A percentile compares a stretch with the other conserved stretches of the same genome.
Evolutionary conservation across 805 yeast genomes (phyloP).

Genomic region (Tetrapisispora arboricola): DNA sequence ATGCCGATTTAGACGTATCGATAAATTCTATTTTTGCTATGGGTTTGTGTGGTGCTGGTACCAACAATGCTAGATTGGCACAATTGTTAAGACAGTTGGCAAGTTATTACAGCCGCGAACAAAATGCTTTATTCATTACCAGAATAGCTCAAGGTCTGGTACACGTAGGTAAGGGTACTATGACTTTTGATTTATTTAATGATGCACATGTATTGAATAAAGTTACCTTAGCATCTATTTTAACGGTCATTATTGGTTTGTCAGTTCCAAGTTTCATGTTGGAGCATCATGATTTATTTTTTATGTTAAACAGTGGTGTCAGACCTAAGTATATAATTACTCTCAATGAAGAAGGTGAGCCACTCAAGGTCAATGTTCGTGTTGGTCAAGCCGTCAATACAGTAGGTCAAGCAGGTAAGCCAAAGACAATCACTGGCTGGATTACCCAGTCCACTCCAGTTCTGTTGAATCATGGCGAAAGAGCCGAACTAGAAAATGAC

Average conservation of each 20-base stretch:
- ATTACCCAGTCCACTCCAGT: conserved; percentile 98
- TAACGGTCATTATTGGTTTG: conserved; percentile 75
- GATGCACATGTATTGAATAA: conserved; percentile 83
- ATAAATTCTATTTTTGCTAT: conserved; percentile 89
- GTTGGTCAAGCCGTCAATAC: conserved; percentile 99
- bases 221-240: conserved; percentile 79
- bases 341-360: conserved; percentile 82
- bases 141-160: conserved; percentile 91
- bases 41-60: conserved; percentile 99
- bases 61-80: conserved; percentile 95
- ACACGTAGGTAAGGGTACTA: conserved; percentile 93
- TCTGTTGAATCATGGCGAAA: conserved; percentile 81
- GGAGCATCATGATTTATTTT: conserved; percentile 73
- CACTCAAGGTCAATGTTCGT: conserved; percentile 89
- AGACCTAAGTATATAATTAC: conserved; percentile 91
- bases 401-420: conserved; percentile 98
- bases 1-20: conserved; percentile 87
- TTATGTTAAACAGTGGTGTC: conserved; percentile 76
- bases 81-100: conserved; percentile 93
- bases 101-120: conserved; percentile 79
- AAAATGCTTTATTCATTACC: conserved; percentile 84
- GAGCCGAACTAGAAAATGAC: conserved; percentile 87
- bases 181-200: conserved; percentile 78
- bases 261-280: conserved; percentile 81
- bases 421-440: conserved; percentile 99